Evolutionary conservation across 495 filamentous ascomycete genomes (phyloP).

Genomic region (Daldinia bambusicola): DNA sequence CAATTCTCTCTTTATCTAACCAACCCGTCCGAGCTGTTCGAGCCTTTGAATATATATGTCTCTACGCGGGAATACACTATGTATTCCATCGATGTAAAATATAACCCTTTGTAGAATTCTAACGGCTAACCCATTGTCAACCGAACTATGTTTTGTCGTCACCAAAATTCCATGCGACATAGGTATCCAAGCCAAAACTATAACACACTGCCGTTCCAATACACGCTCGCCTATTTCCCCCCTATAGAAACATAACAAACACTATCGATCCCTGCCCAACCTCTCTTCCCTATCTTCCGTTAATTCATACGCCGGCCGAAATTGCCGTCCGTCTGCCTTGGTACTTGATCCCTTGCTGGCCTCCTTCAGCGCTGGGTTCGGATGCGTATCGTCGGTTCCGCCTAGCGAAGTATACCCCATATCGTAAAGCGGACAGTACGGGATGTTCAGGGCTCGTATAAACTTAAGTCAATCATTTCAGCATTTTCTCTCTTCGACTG

Average conservation of each 20-base stretch:
- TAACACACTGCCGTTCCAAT: neutral
- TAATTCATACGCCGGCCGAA: constrained; percentile 87
- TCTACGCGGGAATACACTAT: neutral
- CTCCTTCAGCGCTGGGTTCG: constrained; percentile 78
- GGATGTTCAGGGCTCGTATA: constrained; percentile 78
- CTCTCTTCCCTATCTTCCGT: constrained; percentile 86
- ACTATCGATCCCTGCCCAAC: constrained; percentile 73
- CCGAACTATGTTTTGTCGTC: neutral
- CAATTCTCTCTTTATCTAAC: constrained; percentile 6
- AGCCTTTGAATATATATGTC: neutral
- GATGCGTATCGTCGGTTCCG: constrained; percentile 87
- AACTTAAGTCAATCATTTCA: constrained; percentile 64
- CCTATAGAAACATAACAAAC: neutral
- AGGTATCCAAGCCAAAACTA: neutral
- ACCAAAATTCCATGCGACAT: neutral
- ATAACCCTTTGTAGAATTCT: neutral
- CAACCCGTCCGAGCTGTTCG: neutral
- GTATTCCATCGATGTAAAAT: neutral
- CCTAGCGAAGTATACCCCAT: constrained; percentile 85
- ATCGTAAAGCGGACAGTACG: constrained; percentile 89
- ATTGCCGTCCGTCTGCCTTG: constrained; percentile 53
- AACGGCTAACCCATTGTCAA: neutral
- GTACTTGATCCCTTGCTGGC: constrained; percentile 43
- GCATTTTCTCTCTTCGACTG: constrained; percentile 1
- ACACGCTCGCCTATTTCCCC: neutral